Conservation (phyloP, 2,329 filamentous ascomycete species). For the Orbilia quercus region DNA sequence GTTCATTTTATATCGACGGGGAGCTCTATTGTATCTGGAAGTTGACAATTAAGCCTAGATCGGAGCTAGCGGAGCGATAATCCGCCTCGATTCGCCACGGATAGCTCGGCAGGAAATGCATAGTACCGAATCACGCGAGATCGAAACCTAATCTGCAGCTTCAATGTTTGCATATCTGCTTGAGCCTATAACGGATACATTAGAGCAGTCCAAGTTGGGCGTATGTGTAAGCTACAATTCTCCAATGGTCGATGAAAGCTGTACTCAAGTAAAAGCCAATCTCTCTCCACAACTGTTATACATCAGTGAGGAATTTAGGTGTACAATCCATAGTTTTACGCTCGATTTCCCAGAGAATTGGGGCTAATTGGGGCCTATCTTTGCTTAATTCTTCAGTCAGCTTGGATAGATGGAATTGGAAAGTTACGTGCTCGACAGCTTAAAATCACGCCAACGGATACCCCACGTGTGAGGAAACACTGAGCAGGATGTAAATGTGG, state of each 20-base stretch:
- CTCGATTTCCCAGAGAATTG: too few species aligned
- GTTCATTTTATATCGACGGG: too few species aligned
- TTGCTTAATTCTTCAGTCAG: too few species aligned
- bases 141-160: background rate
- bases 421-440: background rate
- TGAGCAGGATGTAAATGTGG: conserved; percentile 1
- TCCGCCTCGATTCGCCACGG: conserved; percentile 23
- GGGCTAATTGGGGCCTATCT: too few species aligned
- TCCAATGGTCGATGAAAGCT: too few species aligned
- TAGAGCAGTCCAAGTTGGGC: background rate
- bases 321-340: too few species aligned
- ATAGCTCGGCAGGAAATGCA: background rate
- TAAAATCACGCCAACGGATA: background rate
- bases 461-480: conserved; percentile 23
- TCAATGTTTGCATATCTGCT: too few species aligned
- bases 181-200: too few species aligned
- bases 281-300: too few species aligned
- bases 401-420: background rate
- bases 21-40: too few species aligned
- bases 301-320: too few species aligned
- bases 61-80: conserved; percentile 40
- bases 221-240: background rate
- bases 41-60: background rate
- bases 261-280: too few species aligned
- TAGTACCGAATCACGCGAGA: background rate